A percentile compares a stretch with the other conserved stretches of the same genome.
Evolutionary conservation across 2,329 filamentous ascomycete genomes (phyloP).

Genomic region (Fusarium clavum): DNA sequence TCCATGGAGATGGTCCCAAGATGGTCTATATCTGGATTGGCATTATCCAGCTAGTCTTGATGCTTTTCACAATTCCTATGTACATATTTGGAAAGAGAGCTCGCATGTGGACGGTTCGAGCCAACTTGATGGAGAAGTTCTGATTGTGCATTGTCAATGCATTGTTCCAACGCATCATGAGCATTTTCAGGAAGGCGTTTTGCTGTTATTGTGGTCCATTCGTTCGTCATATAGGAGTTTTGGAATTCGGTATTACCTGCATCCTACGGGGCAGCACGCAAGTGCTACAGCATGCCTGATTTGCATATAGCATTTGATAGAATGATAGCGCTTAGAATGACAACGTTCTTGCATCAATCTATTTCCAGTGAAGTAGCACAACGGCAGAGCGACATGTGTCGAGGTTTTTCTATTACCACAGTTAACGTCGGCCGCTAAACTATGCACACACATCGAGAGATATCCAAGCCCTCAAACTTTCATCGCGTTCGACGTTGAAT

Average conservation of each 20-base stretch:
- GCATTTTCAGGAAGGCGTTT: conserved; percentile 4
- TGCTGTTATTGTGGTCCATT: conserved; percentile 1
- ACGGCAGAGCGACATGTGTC: not conserved
- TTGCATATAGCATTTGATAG: conserved; percentile 3
- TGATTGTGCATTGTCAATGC: conserved; percentile 36
- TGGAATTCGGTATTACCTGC: not conserved
- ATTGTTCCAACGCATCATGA: conserved; percentile 14
- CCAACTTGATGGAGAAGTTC: conserved; percentile 85
- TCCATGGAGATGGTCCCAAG: conserved; percentile 79
- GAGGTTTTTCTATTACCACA: not conserved
- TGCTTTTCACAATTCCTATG: conserved; percentile 86
- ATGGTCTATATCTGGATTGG: conserved; percentile 85
- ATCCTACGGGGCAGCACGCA: conserved; percentile 11
- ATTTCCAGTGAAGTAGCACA: not conserved
- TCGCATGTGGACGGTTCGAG: conserved; percentile 93
- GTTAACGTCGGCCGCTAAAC: too few species aligned
- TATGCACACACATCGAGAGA: not conserved
- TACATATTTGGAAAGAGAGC: conserved; percentile 93
- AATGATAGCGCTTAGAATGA: not conserved
- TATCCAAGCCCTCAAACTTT: not conserved
- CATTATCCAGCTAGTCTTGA: conserved; percentile 81
- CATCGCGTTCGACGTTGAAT: not conserved
- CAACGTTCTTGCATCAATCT: not conserved
- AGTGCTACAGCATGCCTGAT: conserved; percentile 7
- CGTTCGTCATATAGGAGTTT: conserved; percentile 5